Evolutionary conservation across 164 flowering plant genomes (phyloP).

Genomic region (Berberis thunbergii): DNA sequence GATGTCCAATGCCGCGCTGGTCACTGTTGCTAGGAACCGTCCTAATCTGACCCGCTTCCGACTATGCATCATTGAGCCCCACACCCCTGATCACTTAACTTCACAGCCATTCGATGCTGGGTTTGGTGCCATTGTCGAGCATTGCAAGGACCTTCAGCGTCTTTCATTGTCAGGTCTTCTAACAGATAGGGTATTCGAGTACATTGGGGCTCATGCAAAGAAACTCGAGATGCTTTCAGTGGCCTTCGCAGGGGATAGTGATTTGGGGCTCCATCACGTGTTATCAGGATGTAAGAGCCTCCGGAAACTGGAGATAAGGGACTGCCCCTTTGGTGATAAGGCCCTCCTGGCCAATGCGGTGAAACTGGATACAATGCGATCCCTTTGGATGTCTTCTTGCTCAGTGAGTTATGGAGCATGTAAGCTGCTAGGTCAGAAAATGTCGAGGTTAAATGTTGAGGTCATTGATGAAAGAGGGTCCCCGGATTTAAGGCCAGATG

Average conservation of each 20-base stretch:
- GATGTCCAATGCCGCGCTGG: slow-evolving; percentile 78
- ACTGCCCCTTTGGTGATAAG: slow-evolving; percentile 87
- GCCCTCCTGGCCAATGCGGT: slow-evolving; percentile 83
- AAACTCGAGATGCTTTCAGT: slow-evolving; percentile 79
- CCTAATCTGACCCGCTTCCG: slow-evolving; percentile 78
- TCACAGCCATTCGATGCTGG: slow-evolving; percentile 66
- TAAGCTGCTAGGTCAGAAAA: slow-evolving; percentile 56
- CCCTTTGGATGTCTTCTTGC: slow-evolving; percentile 99
- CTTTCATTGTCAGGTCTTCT: slow-evolving; percentile 84
- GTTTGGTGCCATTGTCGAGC: slow-evolving; percentile 78
- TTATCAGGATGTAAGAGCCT: slow-evolving; percentile 81
- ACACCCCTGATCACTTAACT: slow-evolving; percentile 63
- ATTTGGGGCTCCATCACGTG: slow-evolving; percentile 68
- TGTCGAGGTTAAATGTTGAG: slow-evolving; percentile 74
- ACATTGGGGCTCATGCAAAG: slow-evolving; percentile 66
- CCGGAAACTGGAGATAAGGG: slow-evolving; percentile 75
- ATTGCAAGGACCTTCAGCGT: slow-evolving; percentile 62
- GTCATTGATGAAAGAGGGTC: slow-evolving; percentile 63
- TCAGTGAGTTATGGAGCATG: slow-evolving; percentile 74
- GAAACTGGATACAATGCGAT: slow-evolving; percentile 98
- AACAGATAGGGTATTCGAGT: slow-evolving; percentile 63
- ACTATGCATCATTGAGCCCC: slow-evolving; percentile 81
- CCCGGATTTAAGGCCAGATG: slow-evolving; percentile 40
- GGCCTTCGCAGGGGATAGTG: slow-evolving; percentile 92
- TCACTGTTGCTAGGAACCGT: slow-evolving; percentile 56